phyloP scores from a whole-genome alignment of 257 asterid species.

The Nicotiana knightiana region DNA sequence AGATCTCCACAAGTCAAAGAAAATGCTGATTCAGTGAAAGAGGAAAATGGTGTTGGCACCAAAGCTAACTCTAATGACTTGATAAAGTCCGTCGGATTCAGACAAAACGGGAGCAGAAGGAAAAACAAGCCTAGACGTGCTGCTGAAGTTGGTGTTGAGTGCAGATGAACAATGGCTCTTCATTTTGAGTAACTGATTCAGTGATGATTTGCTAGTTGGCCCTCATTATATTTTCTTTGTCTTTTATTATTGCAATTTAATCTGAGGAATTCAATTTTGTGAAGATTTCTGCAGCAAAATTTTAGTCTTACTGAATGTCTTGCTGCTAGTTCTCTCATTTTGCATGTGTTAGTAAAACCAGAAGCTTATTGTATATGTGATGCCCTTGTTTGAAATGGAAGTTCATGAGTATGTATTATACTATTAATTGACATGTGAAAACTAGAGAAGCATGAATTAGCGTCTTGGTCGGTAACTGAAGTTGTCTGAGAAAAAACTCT shows the following conservation, averaged over 20 bases:
- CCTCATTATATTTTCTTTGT: background rate
- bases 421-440: background rate
- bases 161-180: constrained; percentile 34
- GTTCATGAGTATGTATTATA: background rate
- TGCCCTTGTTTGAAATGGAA: background rate
- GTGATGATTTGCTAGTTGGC: background rate
- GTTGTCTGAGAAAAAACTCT: background rate
- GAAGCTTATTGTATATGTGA: background rate
- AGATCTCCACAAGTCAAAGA: constrained; percentile 43
- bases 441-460: background rate
- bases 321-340: background rate
- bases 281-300: background rate
- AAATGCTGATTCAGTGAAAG: constrained; percentile 37
- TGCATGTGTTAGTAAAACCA: background rate
- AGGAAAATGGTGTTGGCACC: constrained; percentile 33
- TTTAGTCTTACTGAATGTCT: background rate
- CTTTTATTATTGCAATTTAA: background rate
- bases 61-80: constrained; percentile 28
- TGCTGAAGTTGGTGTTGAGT: constrained; percentile 84
- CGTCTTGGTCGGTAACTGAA: background rate
- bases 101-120: constrained; percentile 67
- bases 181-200: background rate
- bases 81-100: constrained; percentile 46
- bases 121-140: constrained; percentile 89
- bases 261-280: background rate